Evolutionary conservation across 345 rosid genomes (phyloP).

Genomic region (Citrus reticulata): DNA sequence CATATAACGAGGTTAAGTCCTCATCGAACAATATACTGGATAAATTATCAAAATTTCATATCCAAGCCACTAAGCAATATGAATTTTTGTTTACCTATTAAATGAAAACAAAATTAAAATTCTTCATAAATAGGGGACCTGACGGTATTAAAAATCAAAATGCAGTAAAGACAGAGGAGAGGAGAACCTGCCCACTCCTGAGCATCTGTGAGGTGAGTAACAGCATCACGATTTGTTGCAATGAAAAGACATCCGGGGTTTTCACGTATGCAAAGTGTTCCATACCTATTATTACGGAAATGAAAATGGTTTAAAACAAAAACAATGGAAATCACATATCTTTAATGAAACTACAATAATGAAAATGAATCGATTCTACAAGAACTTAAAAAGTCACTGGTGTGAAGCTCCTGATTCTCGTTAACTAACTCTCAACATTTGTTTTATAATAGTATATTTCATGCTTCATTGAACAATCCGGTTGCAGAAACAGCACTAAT

Average conservation of each 20-base stretch:
- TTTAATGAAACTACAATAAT: neutral
- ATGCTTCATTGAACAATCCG: neutral
- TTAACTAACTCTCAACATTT: neutral
- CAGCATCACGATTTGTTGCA: conserved; percentile 94
- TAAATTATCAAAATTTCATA: neutral
- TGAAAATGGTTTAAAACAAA: neutral
- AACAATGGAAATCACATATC: neutral
- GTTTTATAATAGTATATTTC: neutral
- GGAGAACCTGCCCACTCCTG: conserved; percentile 96
- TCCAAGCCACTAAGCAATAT: neutral
- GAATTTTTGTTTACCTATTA: neutral
- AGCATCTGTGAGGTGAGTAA: conserved; percentile 88
- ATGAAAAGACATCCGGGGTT: conserved; percentile 94
- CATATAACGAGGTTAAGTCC: neutral
- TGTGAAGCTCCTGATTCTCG: neutral
- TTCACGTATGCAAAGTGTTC: conserved; percentile 88
- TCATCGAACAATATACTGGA: neutral
- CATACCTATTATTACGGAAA: conserved; percentile 52
- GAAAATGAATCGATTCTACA: no score
- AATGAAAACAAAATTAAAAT: neutral
- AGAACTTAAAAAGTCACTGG: neutral
- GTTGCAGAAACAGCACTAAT: neutral
- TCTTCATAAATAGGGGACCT: neutral
- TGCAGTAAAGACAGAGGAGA: conserved; percentile 3
- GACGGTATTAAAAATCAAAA: neutral